A percentile compares a stretch with the other conserved stretches of the same genome.
These are phyloP conservation scores for Buddleja alternifolia DNA, from an alignment of 257 asterid species.

Conservation along the genomic window DNA sequence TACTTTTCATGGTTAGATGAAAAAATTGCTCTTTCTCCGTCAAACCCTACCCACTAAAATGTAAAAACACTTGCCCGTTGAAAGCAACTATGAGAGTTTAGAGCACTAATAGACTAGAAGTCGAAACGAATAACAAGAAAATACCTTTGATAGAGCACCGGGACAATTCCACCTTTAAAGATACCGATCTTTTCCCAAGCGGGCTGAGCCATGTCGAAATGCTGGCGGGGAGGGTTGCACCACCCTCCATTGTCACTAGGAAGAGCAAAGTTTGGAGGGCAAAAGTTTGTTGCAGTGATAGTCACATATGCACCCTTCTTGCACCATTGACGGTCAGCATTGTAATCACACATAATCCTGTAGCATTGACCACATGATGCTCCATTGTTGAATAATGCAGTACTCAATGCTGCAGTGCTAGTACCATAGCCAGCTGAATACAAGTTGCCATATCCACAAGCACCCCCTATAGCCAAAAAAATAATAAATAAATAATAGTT, in stretches of 20 bases:
- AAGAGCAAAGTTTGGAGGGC: conserved; percentile 68
- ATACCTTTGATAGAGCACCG: conserved; percentile 66
- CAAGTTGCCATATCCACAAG: conserved; percentile 74
- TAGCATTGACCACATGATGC: conserved; percentile 71
- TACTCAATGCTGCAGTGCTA: conserved; percentile 70
- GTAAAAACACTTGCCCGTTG: too few relatives aligned
- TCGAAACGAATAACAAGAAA: not conserved
- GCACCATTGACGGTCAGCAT: conserved; percentile 49
- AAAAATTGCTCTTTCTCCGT: too few relatives aligned
- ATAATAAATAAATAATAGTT: not conserved
- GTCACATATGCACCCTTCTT: conserved; percentile 55
- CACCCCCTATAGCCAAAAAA: conserved; percentile 45
- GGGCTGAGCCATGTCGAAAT: conserved; percentile 83
- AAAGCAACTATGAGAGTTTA: too few relatives aligned
- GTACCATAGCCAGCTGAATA: conserved; percentile 55
- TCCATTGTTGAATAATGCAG: conserved; percentile 62
- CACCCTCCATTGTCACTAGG: conserved; percentile 78
- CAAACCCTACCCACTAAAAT: too few relatives aligned
- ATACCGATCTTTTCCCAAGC: conserved; percentile 74
- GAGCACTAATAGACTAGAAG: not conserved
- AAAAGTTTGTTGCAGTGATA: conserved; percentile 66
- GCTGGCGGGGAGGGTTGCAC: conserved; percentile 83
- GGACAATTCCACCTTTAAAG: conserved; percentile 64
- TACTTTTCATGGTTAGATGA: too few relatives aligned
- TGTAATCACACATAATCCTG: conserved; percentile 59